These are phyloP conservation scores for Fomitopsis pinicola DNA, from an alignment of 1,284 basidiomycete genomes.

Conservation along the genomic window DNA sequence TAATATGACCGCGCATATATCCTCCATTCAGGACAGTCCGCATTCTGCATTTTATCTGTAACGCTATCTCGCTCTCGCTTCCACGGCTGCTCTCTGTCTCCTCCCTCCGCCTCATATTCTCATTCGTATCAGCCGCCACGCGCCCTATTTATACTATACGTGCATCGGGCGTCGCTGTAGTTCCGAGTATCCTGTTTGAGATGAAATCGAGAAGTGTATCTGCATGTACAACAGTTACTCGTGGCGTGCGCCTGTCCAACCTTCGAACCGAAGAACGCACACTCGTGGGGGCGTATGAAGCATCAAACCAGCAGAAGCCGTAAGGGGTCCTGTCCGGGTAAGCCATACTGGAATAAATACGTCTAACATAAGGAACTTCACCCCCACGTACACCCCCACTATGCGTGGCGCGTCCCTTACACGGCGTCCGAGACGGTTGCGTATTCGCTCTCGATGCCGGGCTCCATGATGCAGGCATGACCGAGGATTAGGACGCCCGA, in stretches of 20 bases:
- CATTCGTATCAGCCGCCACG: not conserved
- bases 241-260: not conserved
- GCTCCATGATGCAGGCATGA: constrained; percentile 82
- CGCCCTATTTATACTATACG: not conserved
- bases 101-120: not conserved
- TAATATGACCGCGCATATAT: constrained; percentile 42
- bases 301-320: constrained; percentile 6
- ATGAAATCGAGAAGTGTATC: not conserved
- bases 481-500: constrained; percentile 72
- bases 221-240: constrained; percentile 7
- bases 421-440: constrained; percentile 68
- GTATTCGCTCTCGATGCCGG: constrained; percentile 88
- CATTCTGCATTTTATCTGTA: constrained; percentile 3
- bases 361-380: not conserved
- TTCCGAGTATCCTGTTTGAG: not conserved
- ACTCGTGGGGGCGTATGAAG: not conserved
- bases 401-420: constrained; percentile 23
- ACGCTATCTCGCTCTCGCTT: constrained; percentile 8
- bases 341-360: not conserved
- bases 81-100: not conserved
- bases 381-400: not conserved
- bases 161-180: not conserved
- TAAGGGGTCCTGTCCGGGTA: not conserved
- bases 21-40: constrained; percentile 2
- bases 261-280: no score